These are phyloP conservation scores for Septoria linicola DNA, from an alignment of 2,329 filamentous ascomycete species.

Conservation along the genomic window DNA sequence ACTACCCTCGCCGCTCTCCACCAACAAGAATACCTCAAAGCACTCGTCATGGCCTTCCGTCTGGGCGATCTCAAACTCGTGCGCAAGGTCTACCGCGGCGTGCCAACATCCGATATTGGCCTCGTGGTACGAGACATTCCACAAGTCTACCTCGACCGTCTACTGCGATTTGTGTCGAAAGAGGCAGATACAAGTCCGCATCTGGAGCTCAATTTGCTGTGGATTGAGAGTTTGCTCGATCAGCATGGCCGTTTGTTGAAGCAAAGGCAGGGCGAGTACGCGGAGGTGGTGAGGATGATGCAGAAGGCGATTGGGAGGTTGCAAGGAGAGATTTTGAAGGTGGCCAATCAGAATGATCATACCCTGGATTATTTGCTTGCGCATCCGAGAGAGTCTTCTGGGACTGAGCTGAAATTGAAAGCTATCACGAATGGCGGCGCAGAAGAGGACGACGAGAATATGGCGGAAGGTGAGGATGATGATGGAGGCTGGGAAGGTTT, in stretches of 20 bases:
- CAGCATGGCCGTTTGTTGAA: constrained; percentile 83
- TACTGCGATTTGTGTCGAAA: constrained; percentile 82
- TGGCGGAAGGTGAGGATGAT: constrained; percentile 39
- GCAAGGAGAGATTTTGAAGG: constrained; percentile 73
- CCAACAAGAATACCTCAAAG: constrained; percentile 82
- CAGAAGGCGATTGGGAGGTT: constrained; percentile 78
- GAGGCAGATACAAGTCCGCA: constrained; percentile 89
- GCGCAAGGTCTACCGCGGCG: constrained; percentile 78
- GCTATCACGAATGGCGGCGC: constrained; percentile 24
- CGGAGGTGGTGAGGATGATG: constrained; percentile 79
- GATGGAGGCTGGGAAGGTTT: constrained; percentile 38
- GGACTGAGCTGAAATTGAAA: constrained; percentile 17
- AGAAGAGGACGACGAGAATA: constrained; percentile 24
- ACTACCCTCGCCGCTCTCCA: constrained; percentile 66
- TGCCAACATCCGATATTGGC: constrained; percentile 71
- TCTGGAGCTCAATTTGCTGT: constrained; percentile 89
- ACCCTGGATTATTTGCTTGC: constrained; percentile 76
- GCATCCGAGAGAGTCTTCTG: constrained; percentile 30
- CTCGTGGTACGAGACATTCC: constrained; percentile 79
- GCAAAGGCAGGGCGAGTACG: constrained; percentile 74
- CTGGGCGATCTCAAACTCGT: constrained; percentile 83
- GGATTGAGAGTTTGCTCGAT: constrained; percentile 80
- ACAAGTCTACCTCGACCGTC: constrained; percentile 77
- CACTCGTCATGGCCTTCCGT: constrained; percentile 94
- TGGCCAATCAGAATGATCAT: constrained; percentile 87